Percentiles rank a stretch among this genome's conserved stretches.
Conservation (phyloP, 306 rosid species). For the Macrotyloma uniflorum region DNA sequence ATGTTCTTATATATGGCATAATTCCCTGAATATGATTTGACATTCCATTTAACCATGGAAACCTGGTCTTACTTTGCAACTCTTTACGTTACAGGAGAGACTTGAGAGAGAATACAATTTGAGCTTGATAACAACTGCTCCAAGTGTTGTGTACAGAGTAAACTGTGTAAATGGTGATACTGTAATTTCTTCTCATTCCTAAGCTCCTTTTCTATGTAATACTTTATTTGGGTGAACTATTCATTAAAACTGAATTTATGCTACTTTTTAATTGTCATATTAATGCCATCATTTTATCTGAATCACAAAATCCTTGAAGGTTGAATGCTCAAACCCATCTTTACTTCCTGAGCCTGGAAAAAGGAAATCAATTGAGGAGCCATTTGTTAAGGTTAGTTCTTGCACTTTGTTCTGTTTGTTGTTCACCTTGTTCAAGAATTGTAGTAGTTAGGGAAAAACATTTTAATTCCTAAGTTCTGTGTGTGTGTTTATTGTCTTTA, state of each 20-base stretch:
- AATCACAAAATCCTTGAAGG: constrained; percentile 46
- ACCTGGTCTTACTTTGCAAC: constrained; percentile 35
- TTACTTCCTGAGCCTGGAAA: constrained; percentile 77
- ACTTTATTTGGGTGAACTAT: constrained; percentile 14
- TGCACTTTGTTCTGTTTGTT: constrained; percentile 25
- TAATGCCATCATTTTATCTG: constrained; percentile 33
- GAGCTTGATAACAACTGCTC: constrained; percentile 84
- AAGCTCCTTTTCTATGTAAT: constrained; percentile 43
- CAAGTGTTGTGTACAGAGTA: constrained; percentile 83
- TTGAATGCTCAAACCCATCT: constrained; percentile 86
- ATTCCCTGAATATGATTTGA: constrained; percentile 23
- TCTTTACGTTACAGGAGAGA: constrained; percentile 61
- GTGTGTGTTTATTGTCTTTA: constrained; percentile 33
- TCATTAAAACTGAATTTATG: constrained; percentile 31
- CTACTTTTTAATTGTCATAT: constrained; percentile 27
- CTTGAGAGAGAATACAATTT: constrained; percentile 83
- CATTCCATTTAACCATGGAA: constrained; percentile 21
- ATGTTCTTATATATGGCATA: constrained; percentile 24
- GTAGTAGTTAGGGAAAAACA: constrained; percentile 23
- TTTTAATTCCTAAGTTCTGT: constrained; percentile 3
- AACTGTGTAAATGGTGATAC: constrained; percentile 70
- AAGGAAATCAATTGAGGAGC: constrained; percentile 83
- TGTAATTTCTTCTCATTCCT: constrained; percentile 74
- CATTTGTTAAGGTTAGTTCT: constrained; percentile 65
- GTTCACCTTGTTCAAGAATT: constrained; percentile 30